Base-by-base conservation (phyloP, 2,329 filamentous ascomycete genomes). In the Aspergillus floridensis region DNA sequence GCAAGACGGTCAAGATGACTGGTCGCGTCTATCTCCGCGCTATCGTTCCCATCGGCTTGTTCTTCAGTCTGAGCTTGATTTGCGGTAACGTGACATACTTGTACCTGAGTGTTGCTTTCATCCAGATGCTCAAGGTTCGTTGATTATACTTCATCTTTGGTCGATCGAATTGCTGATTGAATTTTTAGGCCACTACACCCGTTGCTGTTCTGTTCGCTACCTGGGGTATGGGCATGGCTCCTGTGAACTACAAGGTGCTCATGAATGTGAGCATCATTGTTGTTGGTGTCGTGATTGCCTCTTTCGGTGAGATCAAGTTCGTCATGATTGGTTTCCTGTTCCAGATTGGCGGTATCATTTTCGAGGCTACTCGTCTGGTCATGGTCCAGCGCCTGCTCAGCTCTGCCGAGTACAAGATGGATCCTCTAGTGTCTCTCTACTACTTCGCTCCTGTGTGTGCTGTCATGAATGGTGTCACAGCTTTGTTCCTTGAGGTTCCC, bases 1-100 rank as follows among this genome's bases (percentile, higher is more conserved):
- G 95, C 71, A 96, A 97, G 81, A 91, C 89, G 48, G 92, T 98
- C 61, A 96, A 96, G 81, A 98, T 99, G 93, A 98, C 91, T 29
- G 91, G 92, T 68, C 89, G 89, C 65, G 88, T 98, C 70, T 98
- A 98, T 77, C 81, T 98, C 61, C 89, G 92, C 69, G 92, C 92
- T 44, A 96, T 98, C 67, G 88, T 96, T 46, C 93, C 93, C 56
- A 97, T 98, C 70, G 93, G 93, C 66, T 79, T 96, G 72, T 96
- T 96, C 81, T 98, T 97, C 86, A 95, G 90, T 74, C 81, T 96
- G 81, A 95, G 90, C 78, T 84, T 98, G 82, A 97, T 98, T 74
- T 96, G 92, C 78, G 92, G 93, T 73, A 97, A 97, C 81, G 80
- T 96, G 78, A 93, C 93, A 68, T 97, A 97, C 75, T 85, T 97